Evolutionary conservation across 2,329 filamentous ascomycete genomes (phyloP), one percentile per base, ranked within the genome.

Genomic region (Hypoxylon sp.): DNA sequence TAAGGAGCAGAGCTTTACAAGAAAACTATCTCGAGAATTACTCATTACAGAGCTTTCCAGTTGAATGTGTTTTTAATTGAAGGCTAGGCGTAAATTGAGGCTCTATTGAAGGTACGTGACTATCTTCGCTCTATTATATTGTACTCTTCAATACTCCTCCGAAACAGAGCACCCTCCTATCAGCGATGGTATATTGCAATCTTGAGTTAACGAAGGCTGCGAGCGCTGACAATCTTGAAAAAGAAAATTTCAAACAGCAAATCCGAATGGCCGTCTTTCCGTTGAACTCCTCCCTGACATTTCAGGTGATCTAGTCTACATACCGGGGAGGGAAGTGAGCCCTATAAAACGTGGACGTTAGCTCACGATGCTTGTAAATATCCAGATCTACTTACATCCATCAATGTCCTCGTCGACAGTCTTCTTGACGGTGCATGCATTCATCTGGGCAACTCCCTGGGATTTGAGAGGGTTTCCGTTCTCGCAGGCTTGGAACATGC

Each of bases 401-500:
- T 77, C 73, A 7, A 77, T 75, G 27, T 75, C 71, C 57, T 78
- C 76, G 31, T 68, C 27, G 13, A 75, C 74, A 0, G 74, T 70
- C 27, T 63, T 69, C 66, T 68, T 33, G 33, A 77, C 73, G 8
- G 33, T 40, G 72, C 76, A 78, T 3, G 70, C 65, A 64, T 76
- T 77, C 74, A 77, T 77, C 59, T 73, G 67, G 33, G 68, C 46
- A 2, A 75, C 73, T 17, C 64, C 66, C 66, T 78, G 75, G 13
- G 76, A 77, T 66, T 61, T 62, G 50, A 77, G 72, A 1, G 74
- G 74, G n/a, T 64, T 68, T 14, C 76, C 76, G 60, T 76, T 77
- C 62, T 77, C 76, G 70, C 76, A 78, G 31, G 72, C 76, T 46
- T 76, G 69, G 61, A 77, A 78, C 74, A 78, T 77, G 74, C 76